phyloP scores from a whole-genome alignment of 345 rosid species.

The Gossypium australe region DNA sequence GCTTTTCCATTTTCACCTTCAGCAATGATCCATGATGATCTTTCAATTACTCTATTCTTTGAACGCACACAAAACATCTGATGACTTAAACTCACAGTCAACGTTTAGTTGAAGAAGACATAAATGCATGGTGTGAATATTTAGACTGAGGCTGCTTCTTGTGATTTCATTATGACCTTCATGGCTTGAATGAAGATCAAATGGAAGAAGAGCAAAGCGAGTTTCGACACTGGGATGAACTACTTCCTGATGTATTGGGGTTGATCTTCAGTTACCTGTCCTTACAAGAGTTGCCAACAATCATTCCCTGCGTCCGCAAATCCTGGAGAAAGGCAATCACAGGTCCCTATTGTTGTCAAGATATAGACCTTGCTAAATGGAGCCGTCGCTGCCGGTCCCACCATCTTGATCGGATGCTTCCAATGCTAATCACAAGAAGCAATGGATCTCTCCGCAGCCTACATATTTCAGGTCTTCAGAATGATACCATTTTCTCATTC shows the following conservation, averaged over 20 bases:
- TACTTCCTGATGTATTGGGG: conserved; percentile 81
- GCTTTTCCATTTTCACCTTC: too few relatives aligned
- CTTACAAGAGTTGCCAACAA: conserved; percentile 60
- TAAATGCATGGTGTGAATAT: too few relatives aligned
- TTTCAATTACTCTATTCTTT: too few relatives aligned
- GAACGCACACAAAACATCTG: too few relatives aligned
- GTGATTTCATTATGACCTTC: too few relatives aligned
- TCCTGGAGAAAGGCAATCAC: conserved; percentile 70
- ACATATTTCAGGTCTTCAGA: conserved; percentile 47
- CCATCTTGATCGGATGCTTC: conserved; percentile 64
- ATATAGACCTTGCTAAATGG: conserved; percentile 76
- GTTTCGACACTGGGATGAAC: conserved; percentile 57
- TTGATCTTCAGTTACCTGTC: conserved; percentile 63
- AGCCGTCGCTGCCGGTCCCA: conserved; percentile 40
- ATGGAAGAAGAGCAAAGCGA: too few relatives aligned
- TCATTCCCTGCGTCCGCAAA: conserved; percentile 81
- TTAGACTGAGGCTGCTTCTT: background rate
- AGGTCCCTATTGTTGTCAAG: conserved; percentile 96
- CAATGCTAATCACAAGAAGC: conserved; percentile 59
- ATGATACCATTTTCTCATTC: conserved; percentile 51
- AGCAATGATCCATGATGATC: too few relatives aligned
- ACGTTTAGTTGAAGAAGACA: too few relatives aligned
- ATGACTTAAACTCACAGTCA: too few relatives aligned
- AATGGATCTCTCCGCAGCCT: conserved; percentile 73
- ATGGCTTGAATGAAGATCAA: too few relatives aligned